phyloP scores from a whole-genome alignment of 2,329 filamentous ascomycete species.

The Ceratocystis cubensis region DNA sequence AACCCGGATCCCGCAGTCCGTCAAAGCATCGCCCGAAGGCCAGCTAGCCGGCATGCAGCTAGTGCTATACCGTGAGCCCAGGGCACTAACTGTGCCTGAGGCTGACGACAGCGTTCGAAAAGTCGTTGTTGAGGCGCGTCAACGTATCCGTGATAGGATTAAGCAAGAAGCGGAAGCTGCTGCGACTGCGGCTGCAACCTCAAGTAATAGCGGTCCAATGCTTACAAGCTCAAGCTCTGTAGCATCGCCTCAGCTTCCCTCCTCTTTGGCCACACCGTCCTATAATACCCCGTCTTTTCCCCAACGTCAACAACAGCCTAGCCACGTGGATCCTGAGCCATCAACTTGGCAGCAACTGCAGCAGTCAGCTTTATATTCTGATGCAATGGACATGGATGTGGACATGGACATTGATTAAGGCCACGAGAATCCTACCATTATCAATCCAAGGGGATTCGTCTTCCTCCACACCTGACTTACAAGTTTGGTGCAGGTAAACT shows the following conservation, averaged over 20 bases:
- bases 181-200: neutral
- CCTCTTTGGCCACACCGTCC: neutral
- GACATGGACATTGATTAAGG: conserved; percentile 20
- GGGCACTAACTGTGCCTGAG: conserved; percentile 60
- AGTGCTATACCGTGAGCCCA: conserved; percentile 72
- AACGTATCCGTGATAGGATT: conserved; percentile 50
- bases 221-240: neutral
- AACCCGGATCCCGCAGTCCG: conserved; percentile 54
- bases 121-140: conserved; percentile 69
- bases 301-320: neutral
- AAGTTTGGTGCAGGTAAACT: too few species aligned
- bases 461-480: neutral
- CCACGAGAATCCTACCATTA: neutral
- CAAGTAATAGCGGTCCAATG: neutral
- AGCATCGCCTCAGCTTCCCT: neutral
- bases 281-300: neutral
- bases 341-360: conserved; percentile 1
- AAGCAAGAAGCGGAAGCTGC: conserved; percentile 25
- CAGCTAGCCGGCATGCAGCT: conserved; percentile 52
- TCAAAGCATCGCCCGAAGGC: conserved; percentile 31
- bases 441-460: neutral
- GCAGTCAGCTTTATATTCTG: conserved; percentile 15
- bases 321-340: neutral
- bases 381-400: conserved; percentile 21
- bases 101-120: conserved; percentile 67